Evolutionary conservation across 2,329 filamentous ascomycete species (phyloP).

Genomic region (Zasmidium citrigriseum): DNA sequence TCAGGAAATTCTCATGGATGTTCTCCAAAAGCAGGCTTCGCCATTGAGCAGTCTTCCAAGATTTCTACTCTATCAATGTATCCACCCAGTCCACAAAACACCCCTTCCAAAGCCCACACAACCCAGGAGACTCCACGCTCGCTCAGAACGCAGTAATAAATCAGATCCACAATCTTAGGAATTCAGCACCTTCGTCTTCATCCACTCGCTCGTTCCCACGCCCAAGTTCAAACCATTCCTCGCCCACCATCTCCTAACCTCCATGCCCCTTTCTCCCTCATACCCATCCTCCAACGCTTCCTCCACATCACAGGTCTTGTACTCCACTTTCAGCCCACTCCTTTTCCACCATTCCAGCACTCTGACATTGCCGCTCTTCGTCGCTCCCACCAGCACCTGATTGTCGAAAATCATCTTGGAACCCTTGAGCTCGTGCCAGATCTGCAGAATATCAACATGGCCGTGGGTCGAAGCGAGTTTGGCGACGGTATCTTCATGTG

Average conservation of each 20-base stretch:
- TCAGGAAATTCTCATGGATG: too few relatives aligned
- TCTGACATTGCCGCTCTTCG: slow-evolving; percentile 78
- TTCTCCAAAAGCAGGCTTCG: too few relatives aligned
- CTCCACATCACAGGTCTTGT: slow-evolving; percentile 93
- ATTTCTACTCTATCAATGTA: background rate
- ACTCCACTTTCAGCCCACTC: slow-evolving; percentile 77
- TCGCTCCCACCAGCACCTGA: slow-evolving; percentile 82
- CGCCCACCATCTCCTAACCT: slow-evolving; percentile 85
- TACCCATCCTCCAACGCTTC: slow-evolving; percentile 90
- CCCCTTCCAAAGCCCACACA: background rate
- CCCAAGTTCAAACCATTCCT: slow-evolving; percentile 79
- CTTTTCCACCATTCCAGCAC: slow-evolving; percentile 93
- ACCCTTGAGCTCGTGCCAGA: slow-evolving; percentile 75
- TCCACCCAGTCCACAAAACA: background rate
- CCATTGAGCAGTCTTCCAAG: too few relatives aligned
- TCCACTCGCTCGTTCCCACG: slow-evolving; percentile 84
- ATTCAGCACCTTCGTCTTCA: slow-evolving; percentile 71
- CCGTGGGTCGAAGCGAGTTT: slow-evolving; percentile 84
- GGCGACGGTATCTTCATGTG: slow-evolving; percentile 78
- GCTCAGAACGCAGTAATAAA: slow-evolving; percentile 11
- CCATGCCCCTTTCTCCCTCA: slow-evolving; percentile 65
- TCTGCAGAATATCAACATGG: slow-evolving; percentile 78
- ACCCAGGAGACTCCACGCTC: slow-evolving; percentile 14
- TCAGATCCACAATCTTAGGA: slow-evolving; percentile 13
- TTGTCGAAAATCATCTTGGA: slow-evolving; percentile 79